Evolutionary conservation across 2,329 filamentous ascomycete species (phyloP).

Genomic region (Aspergillus glaucus): DNA sequence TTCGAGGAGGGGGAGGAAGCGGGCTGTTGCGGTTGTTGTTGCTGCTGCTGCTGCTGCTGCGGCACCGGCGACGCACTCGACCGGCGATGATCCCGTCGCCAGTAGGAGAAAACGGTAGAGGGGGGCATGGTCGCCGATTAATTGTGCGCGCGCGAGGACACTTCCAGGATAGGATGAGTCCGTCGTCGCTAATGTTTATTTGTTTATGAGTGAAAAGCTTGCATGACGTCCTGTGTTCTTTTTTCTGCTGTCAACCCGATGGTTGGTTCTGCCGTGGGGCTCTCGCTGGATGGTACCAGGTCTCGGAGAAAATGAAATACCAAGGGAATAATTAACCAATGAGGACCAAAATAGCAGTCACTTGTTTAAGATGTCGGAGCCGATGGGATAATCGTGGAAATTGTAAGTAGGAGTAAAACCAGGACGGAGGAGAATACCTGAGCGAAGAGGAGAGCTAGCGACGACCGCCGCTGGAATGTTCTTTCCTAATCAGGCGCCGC

Average conservation of each 20-base stretch:
- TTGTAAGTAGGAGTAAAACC: no score
- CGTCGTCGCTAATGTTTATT: not conserved
- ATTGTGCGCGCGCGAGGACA: conserved; percentile 6
- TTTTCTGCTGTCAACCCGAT: not conserved
- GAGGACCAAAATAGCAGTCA: no score
- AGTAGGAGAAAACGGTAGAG: conserved; percentile 36
- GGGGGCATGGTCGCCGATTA: conserved; percentile 23
- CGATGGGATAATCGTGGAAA: no score
- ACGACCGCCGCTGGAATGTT: no score
- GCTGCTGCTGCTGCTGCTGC: not conserved
- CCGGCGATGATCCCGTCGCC: conserved; percentile 35
- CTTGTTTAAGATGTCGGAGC: no score
- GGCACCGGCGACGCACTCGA: conserved; percentile 24
- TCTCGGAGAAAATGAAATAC: no score
- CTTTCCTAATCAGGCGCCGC: conserved; percentile 4
- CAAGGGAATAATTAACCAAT: no score
- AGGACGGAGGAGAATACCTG: no score
- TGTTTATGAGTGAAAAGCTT: not conserved
- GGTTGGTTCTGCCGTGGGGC: not conserved
- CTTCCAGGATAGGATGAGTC: conserved; percentile 8
- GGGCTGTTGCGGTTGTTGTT: conserved; percentile 9
- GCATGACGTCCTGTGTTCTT: not conserved
- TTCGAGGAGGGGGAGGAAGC: conserved; percentile 8
- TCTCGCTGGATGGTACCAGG: no score
- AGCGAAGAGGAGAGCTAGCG: no score